Evolutionary conservation across 179 eudicot genomes (phyloP), one percentile per base, ranked within the genome.

Genomic region (Drosera spatulata): DNA sequence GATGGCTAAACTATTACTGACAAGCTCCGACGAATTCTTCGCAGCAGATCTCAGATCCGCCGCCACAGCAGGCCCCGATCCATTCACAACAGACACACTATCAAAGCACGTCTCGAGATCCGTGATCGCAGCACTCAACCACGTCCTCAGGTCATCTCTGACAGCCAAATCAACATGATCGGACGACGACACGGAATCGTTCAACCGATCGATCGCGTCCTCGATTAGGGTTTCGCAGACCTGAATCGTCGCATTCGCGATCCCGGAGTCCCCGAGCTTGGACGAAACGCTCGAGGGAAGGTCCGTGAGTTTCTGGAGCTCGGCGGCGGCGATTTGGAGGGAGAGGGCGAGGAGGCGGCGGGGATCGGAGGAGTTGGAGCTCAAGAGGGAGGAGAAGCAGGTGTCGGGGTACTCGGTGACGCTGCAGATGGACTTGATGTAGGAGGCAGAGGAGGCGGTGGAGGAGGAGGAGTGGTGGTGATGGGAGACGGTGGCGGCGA

Each of bases 41-140:
- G 72, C 33, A 22, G 33, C 33, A 22, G 33, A 22, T 22, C 33
- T 22, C 33, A 22, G 33, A 69, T 5, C 47, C 13, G 0, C 2
- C 7, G 7, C 44, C 0, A 74, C 56, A 0, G 70, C 15, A 0
- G 69, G 43, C 5, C 44, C 38, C 3, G 66, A 55, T 10, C 71
- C 55, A 12, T 75, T 69, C 2, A 73, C 63, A 41, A 77, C 90
- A 0, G 22, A 39, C 0, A 86, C 53, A 0, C 85, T 74, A 53
- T 86, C 95, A 4, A 86, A 42, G 61, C 95, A 86, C 6, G 90
- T 81, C 39, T 86, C 85, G 13, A 79, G 90, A 58, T 86, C 76
- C 0, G 95, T 86, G 3, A 81, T 33, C 0, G 75, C 60, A 0
- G 90, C 48, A 64, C 90, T 86, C 57, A 86, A 62, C 87, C 87